A percentile compares a stretch with the other conserved stretches of the same genome.
Conservation (phyloP, 139 green algal species). For the Chlamydomonas schloesseri region DNA sequence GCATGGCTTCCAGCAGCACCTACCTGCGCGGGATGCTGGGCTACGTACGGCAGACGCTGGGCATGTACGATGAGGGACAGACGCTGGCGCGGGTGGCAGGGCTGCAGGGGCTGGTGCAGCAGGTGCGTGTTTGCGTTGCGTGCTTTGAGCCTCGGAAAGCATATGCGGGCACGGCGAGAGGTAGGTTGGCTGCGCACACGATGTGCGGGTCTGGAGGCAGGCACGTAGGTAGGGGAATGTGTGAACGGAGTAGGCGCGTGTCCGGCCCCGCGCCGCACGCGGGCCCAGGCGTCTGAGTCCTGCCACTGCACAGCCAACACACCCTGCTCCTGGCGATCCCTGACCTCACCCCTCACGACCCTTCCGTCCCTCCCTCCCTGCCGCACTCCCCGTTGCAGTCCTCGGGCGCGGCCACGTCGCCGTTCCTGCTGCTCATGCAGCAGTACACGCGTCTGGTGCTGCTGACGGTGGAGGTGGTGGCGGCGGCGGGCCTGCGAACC, state of each 20-base stretch:
- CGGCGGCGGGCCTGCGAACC: constrained; percentile 48
- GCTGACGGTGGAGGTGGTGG: constrained; percentile 71
- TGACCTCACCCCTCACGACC: no score
- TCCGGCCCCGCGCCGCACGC: no score
- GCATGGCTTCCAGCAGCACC: neutral
- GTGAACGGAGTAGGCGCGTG: no score
- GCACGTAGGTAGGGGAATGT: no score
- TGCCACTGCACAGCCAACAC: no score
- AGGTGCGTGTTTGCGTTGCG: constrained; percentile 3
- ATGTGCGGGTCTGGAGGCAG: no score
- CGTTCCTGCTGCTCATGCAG: constrained; percentile 67
- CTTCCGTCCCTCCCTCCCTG: no score
- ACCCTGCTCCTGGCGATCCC: no score
- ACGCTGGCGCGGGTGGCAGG: constrained; percentile 46
- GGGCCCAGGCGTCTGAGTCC: no score
- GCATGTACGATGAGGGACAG: constrained; percentile 61
- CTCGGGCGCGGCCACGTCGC: constrained; percentile 2
- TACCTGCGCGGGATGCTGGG: constrained; percentile 59
- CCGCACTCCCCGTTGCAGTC: constrained; percentile 13
- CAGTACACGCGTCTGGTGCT: constrained; percentile 81
- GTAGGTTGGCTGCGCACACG: no score
- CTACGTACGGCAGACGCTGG: constrained; percentile 62
- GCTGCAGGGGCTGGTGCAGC: constrained; percentile 48
- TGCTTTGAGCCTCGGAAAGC: no score
- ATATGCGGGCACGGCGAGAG: neutral